A percentile compares a stretch with the other conserved stretches of the same genome.
Evolutionary conservation across 768 basidiomycete species (phyloP).

Genomic region (Saitozyma sp.): DNA sequence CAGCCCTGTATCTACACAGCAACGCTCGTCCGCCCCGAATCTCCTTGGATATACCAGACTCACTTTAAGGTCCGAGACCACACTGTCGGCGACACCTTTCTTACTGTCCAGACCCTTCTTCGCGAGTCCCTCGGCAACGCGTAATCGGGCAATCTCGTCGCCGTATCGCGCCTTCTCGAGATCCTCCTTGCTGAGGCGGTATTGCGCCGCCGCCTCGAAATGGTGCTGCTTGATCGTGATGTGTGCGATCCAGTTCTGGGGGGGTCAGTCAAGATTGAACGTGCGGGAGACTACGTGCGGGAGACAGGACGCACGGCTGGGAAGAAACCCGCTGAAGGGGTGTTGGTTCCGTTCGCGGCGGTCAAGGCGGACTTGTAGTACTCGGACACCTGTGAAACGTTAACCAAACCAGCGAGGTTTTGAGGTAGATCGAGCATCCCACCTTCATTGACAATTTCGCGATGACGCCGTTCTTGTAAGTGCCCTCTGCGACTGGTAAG

Average conservation of each 20-base stretch:
- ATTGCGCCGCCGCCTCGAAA: slow-evolving; percentile 85
- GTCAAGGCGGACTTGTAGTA: slow-evolving; percentile 62
- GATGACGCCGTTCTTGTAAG: slow-evolving; percentile 78
- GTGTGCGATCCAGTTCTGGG: slow-evolving; percentile 75
- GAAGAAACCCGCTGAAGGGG: slow-evolving; percentile 46
- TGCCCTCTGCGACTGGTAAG: slow-evolving; percentile 51
- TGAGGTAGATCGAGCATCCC: slow-evolving; percentile 7
- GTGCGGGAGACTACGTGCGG: too few species aligned
- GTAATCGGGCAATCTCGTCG: slow-evolving; percentile 74
- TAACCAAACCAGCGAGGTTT: not conserved
- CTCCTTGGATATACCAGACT: slow-evolving; percentile 8
- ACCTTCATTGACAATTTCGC: slow-evolving; percentile 79
- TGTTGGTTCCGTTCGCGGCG: slow-evolving; percentile 39
- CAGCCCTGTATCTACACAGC: slow-evolving; percentile 4
- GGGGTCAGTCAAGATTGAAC: not conserved
- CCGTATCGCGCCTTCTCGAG: slow-evolving; percentile 75
- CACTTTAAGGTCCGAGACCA: slow-evolving; percentile 79
- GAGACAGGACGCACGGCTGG: slow-evolving; percentile 37
- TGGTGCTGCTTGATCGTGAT: slow-evolving; percentile 79
- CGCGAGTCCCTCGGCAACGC: slow-evolving; percentile 65
- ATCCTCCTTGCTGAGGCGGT: slow-evolving; percentile 84
- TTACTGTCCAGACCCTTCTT: slow-evolving; percentile 70
- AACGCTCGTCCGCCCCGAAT: too few species aligned
- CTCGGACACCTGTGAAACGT: slow-evolving; percentile 56
- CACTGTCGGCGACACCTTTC: slow-evolving; percentile 63